These are phyloP conservation scores for Grigorovia yakushimaensis DNA, from an alignment of 805 yeast genomes.

Conservation along the genomic window DNA sequence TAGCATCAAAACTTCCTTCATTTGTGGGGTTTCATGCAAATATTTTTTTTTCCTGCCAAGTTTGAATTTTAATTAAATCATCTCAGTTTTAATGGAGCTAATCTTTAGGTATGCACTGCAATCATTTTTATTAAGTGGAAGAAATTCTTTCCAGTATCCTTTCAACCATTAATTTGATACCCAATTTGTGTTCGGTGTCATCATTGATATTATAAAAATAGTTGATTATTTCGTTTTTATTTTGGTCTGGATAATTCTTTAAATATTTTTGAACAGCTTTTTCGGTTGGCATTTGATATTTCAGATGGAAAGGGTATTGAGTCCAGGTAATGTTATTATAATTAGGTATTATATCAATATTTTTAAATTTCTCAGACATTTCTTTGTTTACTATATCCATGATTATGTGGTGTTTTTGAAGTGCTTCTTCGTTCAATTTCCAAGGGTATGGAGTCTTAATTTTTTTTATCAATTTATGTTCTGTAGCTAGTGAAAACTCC, in stretches of 20 bases:
- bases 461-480: slow-evolving; percentile 54
- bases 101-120: too few species aligned
- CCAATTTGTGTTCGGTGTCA: slow-evolving; percentile 20
- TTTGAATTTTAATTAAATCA: too few species aligned
- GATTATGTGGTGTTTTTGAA: not conserved
- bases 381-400: not conserved
- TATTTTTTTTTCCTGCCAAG: too few species aligned
- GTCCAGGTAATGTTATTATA: slow-evolving; percentile 31
- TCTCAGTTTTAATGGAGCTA: not conserved
- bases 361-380: not conserved
- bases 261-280: slow-evolving; percentile 53
- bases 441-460: slow-evolving; percentile 40
- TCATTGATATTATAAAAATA: slow-evolving; percentile 37
- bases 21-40: too few species aligned
- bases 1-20: too few species aligned
- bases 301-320: slow-evolving; percentile 32
- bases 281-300: slow-evolving; percentile 73
- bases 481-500: slow-evolving; percentile 63
- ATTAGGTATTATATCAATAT: slow-evolving; percentile 2
- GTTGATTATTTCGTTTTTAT: slow-evolving; percentile 55
- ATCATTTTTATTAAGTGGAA: too few species aligned
- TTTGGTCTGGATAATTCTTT: slow-evolving; percentile 43
- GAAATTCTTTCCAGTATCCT: not conserved
- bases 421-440: slow-evolving; percentile 27
- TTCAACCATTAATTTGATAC: slow-evolving; percentile 9